Conservation (phyloP, 225 moss, liverwort and hornwort species). For the Physcomitrellopsis africana region DNA sequence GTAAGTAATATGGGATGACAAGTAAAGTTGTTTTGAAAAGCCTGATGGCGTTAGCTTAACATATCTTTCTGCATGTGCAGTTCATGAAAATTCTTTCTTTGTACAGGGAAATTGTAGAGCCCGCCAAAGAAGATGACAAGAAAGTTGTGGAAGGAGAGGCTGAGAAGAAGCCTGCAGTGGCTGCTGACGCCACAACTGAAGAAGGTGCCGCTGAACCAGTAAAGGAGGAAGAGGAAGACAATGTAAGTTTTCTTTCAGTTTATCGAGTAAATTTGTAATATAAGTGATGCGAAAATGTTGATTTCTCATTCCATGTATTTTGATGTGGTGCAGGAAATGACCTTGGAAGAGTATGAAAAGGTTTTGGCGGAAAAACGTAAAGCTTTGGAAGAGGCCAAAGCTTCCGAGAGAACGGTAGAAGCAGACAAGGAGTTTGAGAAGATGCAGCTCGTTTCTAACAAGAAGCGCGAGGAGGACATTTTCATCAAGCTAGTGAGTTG, state of each 20-base stretch:
- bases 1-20: conserved; percentile 37
- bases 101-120: conserved; percentile 42
- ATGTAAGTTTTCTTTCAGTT: conserved; percentile 31
- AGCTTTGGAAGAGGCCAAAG: conserved; percentile 50
- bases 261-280: background rate
- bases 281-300: too few relatives aligned
- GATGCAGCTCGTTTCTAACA: conserved; percentile 75
- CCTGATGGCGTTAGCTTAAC: rapidly evolving
- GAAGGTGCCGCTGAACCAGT: conserved; percentile 35
- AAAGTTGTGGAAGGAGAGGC: background rate
- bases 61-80: rapidly evolving
- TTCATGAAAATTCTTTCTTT: background rate
- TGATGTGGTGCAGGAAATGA: conserved; percentile 56
- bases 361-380: conserved; percentile 70
- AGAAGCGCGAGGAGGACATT: conserved; percentile 58
- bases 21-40: rapidly evolving
- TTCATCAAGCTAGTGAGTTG: conserved; percentile 71
- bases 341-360: conserved; percentile 81
- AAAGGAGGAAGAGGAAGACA: conserved; percentile 52
- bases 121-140: conserved; percentile 36
- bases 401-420: conserved; percentile 67
- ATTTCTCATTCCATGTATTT: background rate
- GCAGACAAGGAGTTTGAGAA: conserved; percentile 68
- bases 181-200: conserved; percentile 15
- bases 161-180: conserved; percentile 36